Base-by-base conservation (phyloP, 2,329 filamentous ascomycete species). In the Hypoxylon sp. region DNA sequence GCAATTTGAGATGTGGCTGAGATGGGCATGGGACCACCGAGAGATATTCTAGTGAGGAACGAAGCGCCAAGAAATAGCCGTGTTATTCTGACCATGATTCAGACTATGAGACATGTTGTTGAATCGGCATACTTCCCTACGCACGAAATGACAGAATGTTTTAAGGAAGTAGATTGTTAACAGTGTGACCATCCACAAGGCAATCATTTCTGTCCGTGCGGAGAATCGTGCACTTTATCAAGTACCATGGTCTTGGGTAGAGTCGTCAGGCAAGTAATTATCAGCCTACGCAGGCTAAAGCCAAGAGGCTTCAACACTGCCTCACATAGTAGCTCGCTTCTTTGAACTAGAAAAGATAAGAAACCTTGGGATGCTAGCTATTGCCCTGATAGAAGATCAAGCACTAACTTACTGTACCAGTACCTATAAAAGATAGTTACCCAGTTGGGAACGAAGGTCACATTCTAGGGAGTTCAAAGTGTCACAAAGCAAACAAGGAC, bases 151-250 rank as follows among this genome's bases (percentile, higher is more conserved):
- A 29, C 10, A 33, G 6, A 1, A 44, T 17, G 42, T 46, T n/a
- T 47, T 13, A 39, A 26, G 29, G 6, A 42, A 13, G 29, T 55
- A 47, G 35, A 56, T 56, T 47, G 22, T 11, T 35, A 24, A 29
- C 11, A 24, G 39, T 56, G 54, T 47, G 5, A 47, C 54, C 35
- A 35, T 56, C 13, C 17, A 35, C 39, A 26, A 31, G 11, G 31
- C 4, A 14, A 13, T 42, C n/a, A 24, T 39, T 31, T 24, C 24
- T 19, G 33, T 24, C 17, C 51, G 9, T 39, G 22, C 22, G 6
- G 14, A 14, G 14, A 9, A 17, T 22, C 14, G 17, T 44, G 39
- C 26, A 14, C 5, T 35, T 47, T 35, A 24, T 35, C 35, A n/a
- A 44, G n/a, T 29, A 33, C 26, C 53, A 46, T 24, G 29, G 26